phyloP scores from a whole-genome alignment of 2,329 filamentous ascomycete species.

The Uncinocarpus reesii region DNA sequence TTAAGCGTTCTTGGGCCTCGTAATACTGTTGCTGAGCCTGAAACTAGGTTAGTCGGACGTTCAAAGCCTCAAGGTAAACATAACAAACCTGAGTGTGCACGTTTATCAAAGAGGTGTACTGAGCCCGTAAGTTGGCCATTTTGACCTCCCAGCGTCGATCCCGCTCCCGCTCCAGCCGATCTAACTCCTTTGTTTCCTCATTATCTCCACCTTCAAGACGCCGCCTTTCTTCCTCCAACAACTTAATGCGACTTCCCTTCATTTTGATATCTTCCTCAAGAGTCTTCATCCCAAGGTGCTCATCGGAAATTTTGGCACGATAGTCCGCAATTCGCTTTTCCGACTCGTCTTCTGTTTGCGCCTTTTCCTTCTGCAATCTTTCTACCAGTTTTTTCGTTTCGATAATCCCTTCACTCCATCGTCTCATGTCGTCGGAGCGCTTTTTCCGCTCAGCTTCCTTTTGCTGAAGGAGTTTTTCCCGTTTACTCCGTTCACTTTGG shows the following conservation, averaged over 20 bases:
- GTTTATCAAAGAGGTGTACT: constrained; percentile 35
- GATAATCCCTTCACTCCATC: constrained; percentile 47
- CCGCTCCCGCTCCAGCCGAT: constrained; percentile 41
- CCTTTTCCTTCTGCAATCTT: constrained; percentile 36
- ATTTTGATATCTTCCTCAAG: constrained; percentile 54
- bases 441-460: constrained; percentile 53
- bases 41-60: constrained; percentile 7
- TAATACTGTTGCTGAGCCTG: constrained; percentile 37
- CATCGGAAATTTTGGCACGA: constrained; percentile 36
- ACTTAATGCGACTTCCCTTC: constrained; percentile 51
- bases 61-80: not conserved
- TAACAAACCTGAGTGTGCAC: constrained; percentile 31
- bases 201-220: constrained; percentile 39
- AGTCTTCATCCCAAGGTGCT: constrained; percentile 42
- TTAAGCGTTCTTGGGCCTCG: constrained; percentile 38
- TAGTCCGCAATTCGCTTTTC: constrained; percentile 34
- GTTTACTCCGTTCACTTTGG: constrained; percentile 66
- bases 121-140: constrained; percentile 33
- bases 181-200: constrained; percentile 43
- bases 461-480: constrained; percentile 54
- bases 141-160: constrained; percentile 40
- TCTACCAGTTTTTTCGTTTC: constrained; percentile 44
- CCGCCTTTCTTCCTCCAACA: constrained; percentile 49
- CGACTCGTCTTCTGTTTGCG: constrained; percentile 32
- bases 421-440: constrained; percentile 48